These are phyloP conservation scores for Funneliformis caledonium DNA, from an alignment of 371 early-diverging fungal genomes.

Conservation along the genomic window DNA sequence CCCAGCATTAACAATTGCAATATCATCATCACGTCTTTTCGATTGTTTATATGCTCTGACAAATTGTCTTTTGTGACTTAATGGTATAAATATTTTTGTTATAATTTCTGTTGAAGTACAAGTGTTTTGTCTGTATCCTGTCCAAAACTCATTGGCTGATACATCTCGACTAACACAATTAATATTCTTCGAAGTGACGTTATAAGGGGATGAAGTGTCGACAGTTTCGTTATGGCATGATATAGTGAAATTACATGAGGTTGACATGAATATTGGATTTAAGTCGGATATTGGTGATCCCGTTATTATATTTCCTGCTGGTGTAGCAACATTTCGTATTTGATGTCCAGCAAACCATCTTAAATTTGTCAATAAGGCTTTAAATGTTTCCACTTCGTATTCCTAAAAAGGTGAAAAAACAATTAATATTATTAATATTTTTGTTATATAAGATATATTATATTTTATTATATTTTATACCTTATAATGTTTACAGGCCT, in stretches of 20 bases:
- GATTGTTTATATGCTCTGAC: constrained; percentile 79
- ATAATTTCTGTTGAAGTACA: constrained; percentile 63
- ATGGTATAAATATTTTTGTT: constrained; percentile 64
- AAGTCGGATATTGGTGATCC: constrained; percentile 83
- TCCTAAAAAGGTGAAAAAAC: not conserved
- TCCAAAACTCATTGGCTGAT: constrained; percentile 69
- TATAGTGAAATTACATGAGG: constrained; percentile 62
- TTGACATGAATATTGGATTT: constrained; percentile 77
- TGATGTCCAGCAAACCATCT: constrained; percentile 78
- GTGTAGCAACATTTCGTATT: constrained; percentile 78
- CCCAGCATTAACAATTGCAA: constrained; percentile 79
- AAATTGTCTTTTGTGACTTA: constrained; percentile 56
- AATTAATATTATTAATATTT: not conserved
- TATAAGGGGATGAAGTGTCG: constrained; percentile 42
- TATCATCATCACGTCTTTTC: constrained; percentile 80
- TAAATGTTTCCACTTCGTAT: constrained; percentile 49
- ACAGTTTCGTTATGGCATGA: constrained; percentile 38
- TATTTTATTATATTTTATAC: not conserved
- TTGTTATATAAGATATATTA: no score
- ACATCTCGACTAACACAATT: constrained; percentile 49
- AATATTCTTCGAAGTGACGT: constrained; percentile 39
- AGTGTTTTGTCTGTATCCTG: constrained; percentile 75
- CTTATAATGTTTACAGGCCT: constrained; percentile 46
- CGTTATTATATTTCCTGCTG: constrained; percentile 81
- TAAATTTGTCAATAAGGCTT: constrained; percentile 70